phyloP scores from a whole-genome alignment of 2,329 filamentous ascomycete species.

The Claviceps lovelessii region DNA sequence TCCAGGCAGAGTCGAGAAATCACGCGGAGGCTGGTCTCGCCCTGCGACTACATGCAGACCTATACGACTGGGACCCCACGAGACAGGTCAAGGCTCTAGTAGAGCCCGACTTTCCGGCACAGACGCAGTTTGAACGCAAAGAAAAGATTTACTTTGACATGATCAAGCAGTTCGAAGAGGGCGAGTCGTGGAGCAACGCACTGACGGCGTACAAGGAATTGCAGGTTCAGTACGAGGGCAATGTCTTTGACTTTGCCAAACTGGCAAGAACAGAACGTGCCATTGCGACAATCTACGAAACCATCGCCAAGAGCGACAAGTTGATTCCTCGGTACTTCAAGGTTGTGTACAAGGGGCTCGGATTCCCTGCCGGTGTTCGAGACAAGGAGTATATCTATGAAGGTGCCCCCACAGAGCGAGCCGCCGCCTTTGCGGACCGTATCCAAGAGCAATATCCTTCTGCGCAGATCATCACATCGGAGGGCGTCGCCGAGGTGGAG shows the following conservation, averaged over 20 bases:
- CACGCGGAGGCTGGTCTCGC: constrained; percentile 80
- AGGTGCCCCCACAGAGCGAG: constrained; percentile 60
- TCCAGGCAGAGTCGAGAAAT: constrained; percentile 64
- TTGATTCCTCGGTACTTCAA: constrained; percentile 77
- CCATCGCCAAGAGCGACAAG: constrained; percentile 67
- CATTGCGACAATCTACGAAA: constrained; percentile 86
- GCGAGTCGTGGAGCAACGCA: constrained; percentile 85
- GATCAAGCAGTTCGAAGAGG: constrained; percentile 88
- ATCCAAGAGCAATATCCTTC: constrained; percentile 84
- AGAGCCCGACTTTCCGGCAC: constrained; percentile 66
- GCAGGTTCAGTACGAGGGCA: constrained; percentile 78
- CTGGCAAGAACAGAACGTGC: constrained; percentile 77
- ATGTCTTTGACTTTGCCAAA: constrained; percentile 82
- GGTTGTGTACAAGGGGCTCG: constrained; percentile 76
- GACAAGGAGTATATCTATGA: constrained; percentile 93
- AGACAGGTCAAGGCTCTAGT: constrained; percentile 48
- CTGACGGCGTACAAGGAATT: constrained; percentile 82
- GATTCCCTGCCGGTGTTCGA: constrained; percentile 65
- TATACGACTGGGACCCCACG: constrained; percentile 80
- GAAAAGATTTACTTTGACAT: constrained; percentile 87
- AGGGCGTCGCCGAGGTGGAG: constrained; percentile 64
- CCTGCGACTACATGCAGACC: constrained; percentile 75
- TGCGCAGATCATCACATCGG: constrained; percentile 62
- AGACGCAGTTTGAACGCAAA: constrained; percentile 83
- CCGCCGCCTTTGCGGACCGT: constrained; percentile 71